Evolutionary conservation across 2,329 filamentous ascomycete genomes (phyloP), one percentile per base, ranked within the genome.

Genomic region (Colletotrichum agaves): DNA sequence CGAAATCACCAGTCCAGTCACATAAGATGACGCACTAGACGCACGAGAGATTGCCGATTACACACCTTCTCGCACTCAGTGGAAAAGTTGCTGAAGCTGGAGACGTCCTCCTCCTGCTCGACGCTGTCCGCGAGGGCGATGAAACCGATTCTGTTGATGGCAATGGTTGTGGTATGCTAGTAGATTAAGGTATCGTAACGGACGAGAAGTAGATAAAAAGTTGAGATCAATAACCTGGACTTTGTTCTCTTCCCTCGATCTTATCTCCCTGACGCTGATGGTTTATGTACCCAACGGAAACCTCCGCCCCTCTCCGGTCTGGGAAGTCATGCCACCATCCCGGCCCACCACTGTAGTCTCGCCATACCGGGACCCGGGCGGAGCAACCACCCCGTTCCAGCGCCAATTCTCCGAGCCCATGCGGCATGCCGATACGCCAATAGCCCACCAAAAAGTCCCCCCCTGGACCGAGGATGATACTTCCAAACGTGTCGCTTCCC

Each of bases 61-160:
- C 19, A 1, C 43, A 60, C 64, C 52, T 67, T 67, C 35, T 65
- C 65, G 53, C 64, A 67, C 12, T 67, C 64, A 2, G 4, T 6
- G 6, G 27, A 52, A 17, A 67, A 67, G 55, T 63, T 67, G 31
- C 47, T 63, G 31, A 67, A 67, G 37, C 64, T 39, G 3, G 44
- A 7, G 52, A 65, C 46, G 3, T 61, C 64, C 61, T 63, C 64
- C 7, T 64, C 61, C 39, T 53, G 64, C 39, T 59, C 52, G 46
- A 19, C 50, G 46, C 19, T 61, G 33, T 67, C 64, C 31, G 64
- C 61, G 35, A 68, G 39, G 15, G 61, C 65, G 31, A 68, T 61
- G 47, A 68, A 33, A 31, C 65, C 61, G 49, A 68, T 43, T 55
- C 65, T 68, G 31, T 53, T 65, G 61, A 68, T 61, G 55, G 65